phyloP scores from a whole-genome alignment of 176 grass and related monocot species.

The Saccharum spontaneum region DNA sequence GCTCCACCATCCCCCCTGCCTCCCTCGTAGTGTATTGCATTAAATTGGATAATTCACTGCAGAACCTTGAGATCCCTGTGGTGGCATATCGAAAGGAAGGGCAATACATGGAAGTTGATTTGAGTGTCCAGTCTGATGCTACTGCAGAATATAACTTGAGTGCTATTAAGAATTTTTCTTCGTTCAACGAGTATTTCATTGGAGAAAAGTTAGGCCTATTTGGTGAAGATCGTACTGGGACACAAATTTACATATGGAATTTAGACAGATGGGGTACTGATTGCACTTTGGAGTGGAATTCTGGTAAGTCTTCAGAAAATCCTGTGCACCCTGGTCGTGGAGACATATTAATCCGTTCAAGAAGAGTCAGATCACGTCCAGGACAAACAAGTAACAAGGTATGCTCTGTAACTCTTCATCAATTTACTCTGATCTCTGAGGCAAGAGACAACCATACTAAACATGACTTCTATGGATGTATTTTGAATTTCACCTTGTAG shows the following conservation, averaged over 20 bases:
- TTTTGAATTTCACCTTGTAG: not conserved
- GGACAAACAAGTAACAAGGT: constrained; percentile 72
- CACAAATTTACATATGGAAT: constrained; percentile 94
- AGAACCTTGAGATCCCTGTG: constrained; percentile 91
- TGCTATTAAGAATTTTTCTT: constrained; percentile 79
- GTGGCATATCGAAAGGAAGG: constrained; percentile 70
- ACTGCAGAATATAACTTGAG: constrained; percentile 63
- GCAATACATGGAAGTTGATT: constrained; percentile 89
- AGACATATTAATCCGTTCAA: constrained; percentile 86
- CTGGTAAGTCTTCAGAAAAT: constrained; percentile 41
- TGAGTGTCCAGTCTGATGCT: constrained; percentile 63
- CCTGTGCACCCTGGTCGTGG: constrained; percentile 26
- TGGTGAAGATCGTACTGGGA: constrained; percentile 67
- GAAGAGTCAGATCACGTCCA: constrained; percentile 64
- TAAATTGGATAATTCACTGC: constrained; percentile 32
- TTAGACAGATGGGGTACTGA: constrained; percentile 82
- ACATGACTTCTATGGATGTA: not conserved
- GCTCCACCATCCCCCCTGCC: not conserved
- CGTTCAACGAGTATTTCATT: constrained; percentile 91
- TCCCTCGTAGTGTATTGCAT: not conserved
- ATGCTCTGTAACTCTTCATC: not conserved
- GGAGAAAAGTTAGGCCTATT: constrained; percentile 75
- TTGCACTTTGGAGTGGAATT: constrained; percentile 72
- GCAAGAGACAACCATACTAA: not conserved
- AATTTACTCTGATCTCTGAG: not conserved